Evolutionary conservation across 2,329 filamentous ascomycete species (phyloP).

Genomic region (Aspergillus brunneoviolaceus): DNA sequence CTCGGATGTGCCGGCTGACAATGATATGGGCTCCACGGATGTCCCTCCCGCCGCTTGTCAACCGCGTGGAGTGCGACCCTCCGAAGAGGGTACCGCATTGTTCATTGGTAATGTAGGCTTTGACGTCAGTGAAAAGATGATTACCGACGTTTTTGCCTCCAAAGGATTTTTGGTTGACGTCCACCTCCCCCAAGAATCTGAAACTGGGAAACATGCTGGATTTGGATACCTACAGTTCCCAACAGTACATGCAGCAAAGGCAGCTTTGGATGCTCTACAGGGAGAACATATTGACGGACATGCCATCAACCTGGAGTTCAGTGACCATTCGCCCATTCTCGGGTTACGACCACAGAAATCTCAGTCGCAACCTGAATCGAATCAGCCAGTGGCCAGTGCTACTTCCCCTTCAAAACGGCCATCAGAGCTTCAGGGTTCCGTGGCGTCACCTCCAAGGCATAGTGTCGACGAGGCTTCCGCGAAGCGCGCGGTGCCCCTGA

Average conservation of each 20-base stretch:
- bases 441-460: background rate
- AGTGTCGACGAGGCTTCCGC: background rate
- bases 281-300: conserved; percentile 40
- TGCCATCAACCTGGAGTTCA: conserved; percentile 42
- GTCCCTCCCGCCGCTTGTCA: background rate
- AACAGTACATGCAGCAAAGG: conserved; percentile 35
- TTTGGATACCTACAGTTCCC: conserved; percentile 43
- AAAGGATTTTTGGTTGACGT: conserved; percentile 39
- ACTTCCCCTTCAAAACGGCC: background rate
- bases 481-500: conserved; percentile 5
- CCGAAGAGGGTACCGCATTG: conserved; percentile 17
- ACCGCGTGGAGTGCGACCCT: background rate
- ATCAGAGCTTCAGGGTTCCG: conserved; percentile 6
- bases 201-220: conserved; percentile 37
- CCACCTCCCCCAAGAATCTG: conserved; percentile 34
- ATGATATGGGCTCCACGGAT: background rate
- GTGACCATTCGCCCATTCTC: conserved; percentile 29
- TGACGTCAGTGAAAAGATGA: conserved; percentile 36
- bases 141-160: conserved; percentile 38
- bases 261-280: conserved; percentile 38
- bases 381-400: background rate
- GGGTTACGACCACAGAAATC: conserved; percentile 1
- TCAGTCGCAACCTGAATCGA: background rate
- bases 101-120: conserved; percentile 45
- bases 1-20: background rate